Evolutionary conservation across 345 rosid species (phyloP), one percentile per base, ranked within the genome.

Genomic region (Turnera subulata): DNA sequence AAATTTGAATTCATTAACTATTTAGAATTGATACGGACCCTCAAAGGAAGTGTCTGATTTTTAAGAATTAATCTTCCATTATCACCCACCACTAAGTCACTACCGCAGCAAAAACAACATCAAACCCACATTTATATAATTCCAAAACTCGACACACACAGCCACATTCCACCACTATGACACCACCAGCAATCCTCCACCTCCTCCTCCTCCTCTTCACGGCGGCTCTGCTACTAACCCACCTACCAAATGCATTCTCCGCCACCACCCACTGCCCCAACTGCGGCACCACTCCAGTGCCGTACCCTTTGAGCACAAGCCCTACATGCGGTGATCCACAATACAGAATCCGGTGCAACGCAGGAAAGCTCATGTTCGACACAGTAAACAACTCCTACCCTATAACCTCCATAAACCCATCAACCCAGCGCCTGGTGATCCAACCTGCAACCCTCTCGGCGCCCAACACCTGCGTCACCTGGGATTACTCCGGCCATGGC

Each of bases 371-470:
- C 15, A 15, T 37, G 33, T 67, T 66, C 47, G 73, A 74, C 21
- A 62, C 81, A 1, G 23, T 73, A 58, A 78, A 76, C 60, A 71
- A 45, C 61, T 68, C 82, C 25, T 78, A 81, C 29, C 63, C 73
- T 25, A 73, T 81, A 68, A 51, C 45, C 22, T 50, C 76, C 62
- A 56, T 81, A 58, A 35, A 55, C 43, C 66, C 75, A 0, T 44
- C 43, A 2, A 64, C 4, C 44, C 78, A 72, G 53, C 69, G 78
- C 32, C 65, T 80, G 6, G 63, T 64, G 51, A 75, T 80, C 46
- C 56, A 13, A 55, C 82, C 85, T 7, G 46, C 80, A 0, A 16
- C 35, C 44, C 58, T 72, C 25, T 19, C 58, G 4, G 55, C 70
- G 32, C 54, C 71, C 68, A n/a, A n/a, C n/a, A 58, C 70, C 23